Evolutionary conservation across 164 flowering plant species (phyloP).

Genomic region (Protea cynaroides): DNA sequence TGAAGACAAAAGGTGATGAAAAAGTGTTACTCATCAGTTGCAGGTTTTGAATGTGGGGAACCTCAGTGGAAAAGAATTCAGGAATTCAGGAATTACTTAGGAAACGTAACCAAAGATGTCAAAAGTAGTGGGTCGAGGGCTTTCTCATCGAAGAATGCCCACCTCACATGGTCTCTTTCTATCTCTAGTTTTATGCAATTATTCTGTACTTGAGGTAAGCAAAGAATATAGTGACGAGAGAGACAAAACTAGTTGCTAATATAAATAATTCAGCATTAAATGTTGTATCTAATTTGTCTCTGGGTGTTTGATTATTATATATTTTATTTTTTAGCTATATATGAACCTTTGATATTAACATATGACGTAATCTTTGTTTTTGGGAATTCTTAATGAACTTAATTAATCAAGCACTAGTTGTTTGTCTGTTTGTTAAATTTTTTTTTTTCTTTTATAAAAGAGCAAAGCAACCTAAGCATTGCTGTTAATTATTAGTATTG

Average conservation of each 20-base stretch:
- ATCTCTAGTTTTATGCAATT: no score
- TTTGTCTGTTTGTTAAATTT: no score
- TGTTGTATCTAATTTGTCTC: background rate
- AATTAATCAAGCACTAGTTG: no score
- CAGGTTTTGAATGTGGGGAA: background rate
- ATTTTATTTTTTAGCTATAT: no score
- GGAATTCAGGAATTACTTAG: background rate
- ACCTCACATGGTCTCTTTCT: conserved; percentile 17
- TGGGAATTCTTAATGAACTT: background rate
- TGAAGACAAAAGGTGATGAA: background rate
- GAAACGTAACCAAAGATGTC: conserved; percentile 4
- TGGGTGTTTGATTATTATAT: no score
- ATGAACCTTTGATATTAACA: background rate
- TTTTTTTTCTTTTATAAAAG: background rate
- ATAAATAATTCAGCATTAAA: no score
- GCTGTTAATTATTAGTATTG: background rate
- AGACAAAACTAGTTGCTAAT: background rate
- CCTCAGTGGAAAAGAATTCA: background rate
- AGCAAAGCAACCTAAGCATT: background rate
- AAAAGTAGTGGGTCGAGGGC: conserved; percentile 2
- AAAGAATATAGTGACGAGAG: background rate
- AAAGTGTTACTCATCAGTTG: background rate
- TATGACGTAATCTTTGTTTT: background rate
- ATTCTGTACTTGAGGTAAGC: background rate
- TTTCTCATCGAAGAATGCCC: conserved; percentile 10